Evolutionary conservation across 164 flowering plant species (phyloP).

Genomic region (Brasenia schreberi): DNA sequence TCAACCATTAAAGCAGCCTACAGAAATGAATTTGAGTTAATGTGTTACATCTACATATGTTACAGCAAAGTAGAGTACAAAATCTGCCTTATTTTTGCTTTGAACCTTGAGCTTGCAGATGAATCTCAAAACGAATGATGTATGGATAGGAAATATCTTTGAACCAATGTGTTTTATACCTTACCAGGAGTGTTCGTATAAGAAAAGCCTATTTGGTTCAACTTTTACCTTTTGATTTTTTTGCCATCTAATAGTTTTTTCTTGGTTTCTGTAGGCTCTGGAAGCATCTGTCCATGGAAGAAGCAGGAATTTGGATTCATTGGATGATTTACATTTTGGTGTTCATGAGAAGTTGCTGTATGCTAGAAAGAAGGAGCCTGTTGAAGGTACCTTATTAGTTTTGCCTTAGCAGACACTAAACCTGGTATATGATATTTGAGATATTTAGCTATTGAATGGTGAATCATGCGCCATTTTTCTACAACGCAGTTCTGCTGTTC

Average conservation of each 20-base stretch:
- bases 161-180: too few relatives aligned
- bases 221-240: slow-evolving; percentile 1
- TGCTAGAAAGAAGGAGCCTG: slow-evolving; percentile 78
- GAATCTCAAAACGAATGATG: too few relatives aligned
- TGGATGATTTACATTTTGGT: slow-evolving; percentile 75
- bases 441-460: not conserved
- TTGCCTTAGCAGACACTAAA: not conserved
- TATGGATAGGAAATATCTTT: too few relatives aligned
- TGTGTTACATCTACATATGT: not conserved
- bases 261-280: slow-evolving; percentile 31
- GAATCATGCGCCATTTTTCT: not conserved
- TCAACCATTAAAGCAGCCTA: too few relatives aligned
- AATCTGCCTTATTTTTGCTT: too few relatives aligned
- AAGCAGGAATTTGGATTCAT: slow-evolving; percentile 58
- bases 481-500: not conserved
- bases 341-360: slow-evolving; percentile 67
- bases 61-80: too few relatives aligned
- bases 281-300: slow-evolving; percentile 90
- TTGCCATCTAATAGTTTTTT: too few relatives aligned
- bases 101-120: too few relatives aligned
- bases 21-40: not conserved
- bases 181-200: too few relatives aligned
- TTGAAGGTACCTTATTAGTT: slow-evolving; percentile 42
- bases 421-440: not conserved
- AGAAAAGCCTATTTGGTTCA: too few relatives aligned